Evolutionary conservation across 139 green algal species (phyloP), one percentile per base, ranked within the genome.

Genomic region (Deuterostichococcus epilithicus): DNA sequence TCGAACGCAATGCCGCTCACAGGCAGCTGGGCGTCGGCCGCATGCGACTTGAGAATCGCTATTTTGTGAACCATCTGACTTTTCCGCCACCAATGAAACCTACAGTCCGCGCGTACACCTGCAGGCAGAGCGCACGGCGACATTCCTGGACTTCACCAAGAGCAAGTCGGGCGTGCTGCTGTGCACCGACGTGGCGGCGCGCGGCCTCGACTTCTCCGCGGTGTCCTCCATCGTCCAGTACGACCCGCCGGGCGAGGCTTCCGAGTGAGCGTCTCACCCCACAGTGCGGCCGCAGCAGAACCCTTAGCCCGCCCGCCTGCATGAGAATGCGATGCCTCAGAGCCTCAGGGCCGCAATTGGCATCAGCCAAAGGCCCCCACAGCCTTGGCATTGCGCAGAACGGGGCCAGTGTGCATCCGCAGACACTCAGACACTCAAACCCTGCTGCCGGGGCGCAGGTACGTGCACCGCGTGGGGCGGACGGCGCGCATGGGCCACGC

Each of bases 151-250:
- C 2, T 99, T 97, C 69, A 78, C 78, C 0, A 63, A 28, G 13
- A 63, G 52, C 30, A 22, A 42, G 25, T 42, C 36, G 0, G 93
- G 88, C 3, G 88, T 96, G 66, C 82, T 98, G 71, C 78, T 97
- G 47, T 96, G 91, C 82, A 97, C 94, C 1, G 92, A 95, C 73
- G 91, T 97, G 26, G 92, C 92, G 3, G 92, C 93, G 0, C 78
- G 92, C 5, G 93, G 92, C 18, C 87, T 99, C 18, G 95, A 99
- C 87, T 98, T 99, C 79, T 92, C 93, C 10, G 83, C 80, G 23
- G 91, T 99, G n/a, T 86, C 85, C 37, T 74, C 72, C 66, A 98
- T 97, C 74, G 52, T 99, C 8, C 94, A 99, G 88, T 97, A 94
- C 68, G 95, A 99, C 77, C 83, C 94, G 28, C 92, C 95, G 1